Conservation (phyloP, 768 basidiomycete genomes). For the Rhodosporidiobolus sp. region DNA sequence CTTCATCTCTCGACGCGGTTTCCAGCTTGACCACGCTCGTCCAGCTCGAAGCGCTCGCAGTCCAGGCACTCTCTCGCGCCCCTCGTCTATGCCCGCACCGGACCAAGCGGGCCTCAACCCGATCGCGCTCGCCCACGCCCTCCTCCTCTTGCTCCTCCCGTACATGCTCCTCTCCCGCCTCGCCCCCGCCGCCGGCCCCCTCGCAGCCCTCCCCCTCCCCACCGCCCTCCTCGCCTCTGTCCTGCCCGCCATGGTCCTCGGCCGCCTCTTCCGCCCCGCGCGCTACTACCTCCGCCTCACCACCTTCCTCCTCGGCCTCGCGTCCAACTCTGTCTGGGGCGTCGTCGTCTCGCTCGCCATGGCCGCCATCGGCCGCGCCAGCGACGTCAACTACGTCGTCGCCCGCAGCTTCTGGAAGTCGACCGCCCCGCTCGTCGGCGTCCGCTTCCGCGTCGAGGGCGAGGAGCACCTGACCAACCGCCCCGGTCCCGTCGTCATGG, state of each 20-base stretch:
- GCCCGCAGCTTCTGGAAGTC: conserved; percentile 77
- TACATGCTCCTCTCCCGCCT: conserved; percentile 1
- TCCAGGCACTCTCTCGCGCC: too few relatives aligned
- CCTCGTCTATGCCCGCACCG: not conserved
- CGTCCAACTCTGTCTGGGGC: conserved; percentile 63
- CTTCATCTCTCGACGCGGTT: too few relatives aligned
- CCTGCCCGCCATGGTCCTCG: conserved; percentile 3
- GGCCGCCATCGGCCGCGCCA: conserved; percentile 60
- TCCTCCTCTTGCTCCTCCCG: not conserved
- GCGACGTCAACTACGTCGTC: conserved; percentile 68
- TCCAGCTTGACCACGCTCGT: too few relatives aligned
- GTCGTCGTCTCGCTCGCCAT: conserved; percentile 65
- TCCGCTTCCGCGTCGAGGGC: conserved; percentile 76
- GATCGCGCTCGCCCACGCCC: not conserved
- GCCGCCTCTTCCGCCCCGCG: conserved; percentile 16
- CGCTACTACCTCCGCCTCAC: conserved; percentile 38
- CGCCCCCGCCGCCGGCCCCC: not conserved
- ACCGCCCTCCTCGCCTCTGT: not conserved
- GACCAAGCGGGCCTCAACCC: not conserved
- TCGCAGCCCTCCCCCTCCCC: not conserved
- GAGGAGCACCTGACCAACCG: conserved; percentile 68
- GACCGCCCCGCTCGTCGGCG: conserved; percentile 62
- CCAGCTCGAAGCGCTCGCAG: too few relatives aligned
- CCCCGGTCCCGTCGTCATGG: conserved; percentile 49
- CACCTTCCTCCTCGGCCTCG: conserved; percentile 33